A percentile compares a stretch with the other conserved stretches of the same genome.
phyloP scores from a whole-genome alignment of 2,329 filamentous ascomycete species.

The Aspergillus sp. region DNA sequence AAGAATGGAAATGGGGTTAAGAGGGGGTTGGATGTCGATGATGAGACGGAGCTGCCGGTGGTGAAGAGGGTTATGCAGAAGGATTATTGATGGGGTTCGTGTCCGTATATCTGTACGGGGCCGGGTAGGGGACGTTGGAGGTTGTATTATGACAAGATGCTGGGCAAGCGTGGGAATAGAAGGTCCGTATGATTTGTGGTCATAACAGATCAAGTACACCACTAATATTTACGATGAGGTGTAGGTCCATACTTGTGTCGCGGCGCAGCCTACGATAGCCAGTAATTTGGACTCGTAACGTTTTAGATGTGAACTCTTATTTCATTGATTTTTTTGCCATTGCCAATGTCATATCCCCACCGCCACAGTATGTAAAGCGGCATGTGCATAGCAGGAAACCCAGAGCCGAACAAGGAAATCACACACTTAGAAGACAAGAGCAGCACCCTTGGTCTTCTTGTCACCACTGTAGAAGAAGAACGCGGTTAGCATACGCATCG shows the following conservation, averaged over 20 bases:
- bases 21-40: neutral
- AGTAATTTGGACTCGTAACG: neutral
- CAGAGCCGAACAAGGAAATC: slow-evolving; percentile 38
- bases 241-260: too few species aligned
- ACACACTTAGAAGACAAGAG: slow-evolving; percentile 90
- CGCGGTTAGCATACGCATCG: slow-evolving; percentile 35
- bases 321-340: slow-evolving; percentile 36
- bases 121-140: too few species aligned
- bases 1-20: neutral
- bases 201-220: too few species aligned
- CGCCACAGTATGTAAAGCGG: slow-evolving; percentile 26
- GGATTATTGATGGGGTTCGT: neutral
- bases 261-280: too few species aligned
- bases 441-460: slow-evolving; percentile 99
- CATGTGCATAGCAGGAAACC: slow-evolving; percentile 36
- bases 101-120: neutral
- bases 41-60: neutral
- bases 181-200: too few species aligned
- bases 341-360: slow-evolving; percentile 34
- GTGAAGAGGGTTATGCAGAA: neutral
- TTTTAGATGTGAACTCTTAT: slow-evolving; percentile 35
- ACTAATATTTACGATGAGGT: too few species aligned
- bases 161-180: neutral
- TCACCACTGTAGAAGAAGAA: slow-evolving; percentile 66
- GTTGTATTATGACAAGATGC: neutral